Evolutionary conservation across 441 rosid genomes (phyloP).

Genomic region (Adansonia grandidieri): DNA sequence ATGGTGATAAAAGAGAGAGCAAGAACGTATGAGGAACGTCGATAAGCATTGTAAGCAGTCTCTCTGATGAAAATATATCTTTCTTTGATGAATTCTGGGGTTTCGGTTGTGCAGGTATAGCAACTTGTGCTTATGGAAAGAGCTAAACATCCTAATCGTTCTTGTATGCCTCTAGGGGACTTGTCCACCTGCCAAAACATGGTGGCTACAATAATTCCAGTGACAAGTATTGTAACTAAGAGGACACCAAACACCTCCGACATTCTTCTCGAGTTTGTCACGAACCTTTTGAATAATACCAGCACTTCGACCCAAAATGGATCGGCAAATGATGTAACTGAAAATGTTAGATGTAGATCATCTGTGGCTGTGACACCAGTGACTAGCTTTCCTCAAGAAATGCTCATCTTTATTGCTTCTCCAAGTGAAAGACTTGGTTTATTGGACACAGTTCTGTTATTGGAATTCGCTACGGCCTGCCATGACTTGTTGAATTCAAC

Average conservation of each 20-base stretch:
- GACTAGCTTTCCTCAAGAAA: too few relatives aligned
- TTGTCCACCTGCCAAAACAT: slow-evolving; percentile 65
- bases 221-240: slow-evolving; percentile 66
- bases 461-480: too few relatives aligned
- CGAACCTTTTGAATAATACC: slow-evolving; percentile 36
- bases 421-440: too few relatives aligned
- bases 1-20: slow-evolving; percentile 66
- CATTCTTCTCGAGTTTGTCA: slow-evolving; percentile 33
- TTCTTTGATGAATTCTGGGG: slow-evolving; percentile 75
- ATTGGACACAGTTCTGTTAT: too few relatives aligned
- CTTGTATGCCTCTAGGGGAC: slow-evolving; percentile 77
- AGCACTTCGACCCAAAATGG: too few relatives aligned
- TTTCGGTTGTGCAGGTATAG: slow-evolving; percentile 78
- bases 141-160: slow-evolving; percentile 75
- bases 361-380: too few relatives aligned
- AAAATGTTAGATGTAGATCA: too few relatives aligned
- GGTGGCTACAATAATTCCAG: slow-evolving; percentile 68
- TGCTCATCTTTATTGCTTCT: too few relatives aligned
- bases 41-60: slow-evolving; percentile 79
- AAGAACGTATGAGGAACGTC: slow-evolving; percentile 77
- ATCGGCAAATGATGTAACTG: too few relatives aligned
- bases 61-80: slow-evolving; percentile 85
- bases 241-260: slow-evolving; percentile 35
- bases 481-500: too few relatives aligned
- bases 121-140: slow-evolving; percentile 76